Conservation (phyloP, 164 flowering plant genomes). For the Malania oleifera region DNA sequence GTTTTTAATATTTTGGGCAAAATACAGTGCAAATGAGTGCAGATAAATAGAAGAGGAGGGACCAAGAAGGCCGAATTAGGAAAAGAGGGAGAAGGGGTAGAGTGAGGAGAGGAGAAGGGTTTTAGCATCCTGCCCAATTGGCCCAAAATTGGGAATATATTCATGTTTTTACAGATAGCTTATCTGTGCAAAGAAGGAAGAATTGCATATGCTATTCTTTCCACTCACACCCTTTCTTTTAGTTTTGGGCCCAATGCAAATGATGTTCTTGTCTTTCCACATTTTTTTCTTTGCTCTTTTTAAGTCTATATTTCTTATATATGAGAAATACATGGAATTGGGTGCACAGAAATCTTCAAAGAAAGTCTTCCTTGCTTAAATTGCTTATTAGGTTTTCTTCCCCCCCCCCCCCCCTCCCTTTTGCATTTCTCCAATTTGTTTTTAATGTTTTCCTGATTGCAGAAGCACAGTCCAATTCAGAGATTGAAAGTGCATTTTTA, state of each 20-base stretch:
- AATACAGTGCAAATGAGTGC: too few species aligned
- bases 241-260: not conserved
- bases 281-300: not conserved
- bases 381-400: not conserved
- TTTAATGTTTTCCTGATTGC: constrained; percentile 16
- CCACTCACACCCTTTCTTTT: not conserved
- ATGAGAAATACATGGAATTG: too few species aligned
- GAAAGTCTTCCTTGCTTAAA: not conserved
- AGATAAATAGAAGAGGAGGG: not conserved
- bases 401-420: not conserved
- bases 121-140: constrained; percentile 3
- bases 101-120: not conserved
- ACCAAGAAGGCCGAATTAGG: not conserved
- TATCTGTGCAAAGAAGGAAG: constrained; percentile 7
- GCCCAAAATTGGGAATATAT: constrained; percentile 19
- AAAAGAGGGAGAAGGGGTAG: not conserved
- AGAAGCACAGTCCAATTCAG: constrained; percentile 25
- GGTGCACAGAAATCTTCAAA: not conserved
- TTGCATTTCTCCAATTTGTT: not conserved
- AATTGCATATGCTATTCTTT: constrained; percentile 5
- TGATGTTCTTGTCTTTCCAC: too few species aligned
- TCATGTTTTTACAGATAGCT: constrained; percentile 14
- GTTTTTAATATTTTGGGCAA: too few species aligned
- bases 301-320: too few species aligned
- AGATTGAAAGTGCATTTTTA: constrained; percentile 15